Percentiles rank a stretch among this genome's conserved stretches.
Conservation (phyloP, 2,329 filamentous ascomycete genomes). For the Triangularia setosa region DNA sequence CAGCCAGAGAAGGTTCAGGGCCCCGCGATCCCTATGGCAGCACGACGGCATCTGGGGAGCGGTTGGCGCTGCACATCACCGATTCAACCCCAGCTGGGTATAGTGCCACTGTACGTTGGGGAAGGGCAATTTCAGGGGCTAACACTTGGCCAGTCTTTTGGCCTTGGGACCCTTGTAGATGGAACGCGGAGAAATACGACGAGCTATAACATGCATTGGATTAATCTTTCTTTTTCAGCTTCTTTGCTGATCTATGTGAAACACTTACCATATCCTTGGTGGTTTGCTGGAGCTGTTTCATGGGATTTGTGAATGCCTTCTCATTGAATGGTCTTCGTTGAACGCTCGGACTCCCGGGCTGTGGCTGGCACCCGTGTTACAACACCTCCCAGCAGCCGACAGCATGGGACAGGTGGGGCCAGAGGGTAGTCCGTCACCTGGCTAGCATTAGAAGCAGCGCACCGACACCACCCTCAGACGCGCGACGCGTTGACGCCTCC, state of each 20-base stretch:
- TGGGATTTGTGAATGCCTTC: background rate
- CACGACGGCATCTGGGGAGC: background rate
- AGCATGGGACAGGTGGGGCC: background rate
- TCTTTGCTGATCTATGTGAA: background rate
- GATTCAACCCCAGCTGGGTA: background rate
- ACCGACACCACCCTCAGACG: background rate
- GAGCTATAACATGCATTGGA: background rate
- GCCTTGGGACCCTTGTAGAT: too few species aligned
- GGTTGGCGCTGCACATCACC: background rate
- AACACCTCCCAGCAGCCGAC: background rate
- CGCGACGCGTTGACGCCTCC: background rate
- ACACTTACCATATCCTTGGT: background rate
- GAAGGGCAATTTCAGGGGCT: background rate
- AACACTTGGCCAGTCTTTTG: background rate
- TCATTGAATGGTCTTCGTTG: background rate
- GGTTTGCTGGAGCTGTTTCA: background rate
- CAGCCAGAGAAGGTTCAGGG: background rate
- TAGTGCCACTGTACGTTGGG: background rate
- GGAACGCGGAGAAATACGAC: background rate
- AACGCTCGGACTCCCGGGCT: background rate
- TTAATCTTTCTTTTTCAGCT: background rate
- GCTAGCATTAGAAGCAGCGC: background rate
- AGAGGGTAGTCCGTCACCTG: background rate
- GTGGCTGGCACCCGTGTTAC: background rate
- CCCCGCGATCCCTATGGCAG: background rate